These are phyloP conservation scores for Fraxinus dipetala DNA, from an alignment of 305 asterid genomes.

Conservation along the genomic window DNA sequence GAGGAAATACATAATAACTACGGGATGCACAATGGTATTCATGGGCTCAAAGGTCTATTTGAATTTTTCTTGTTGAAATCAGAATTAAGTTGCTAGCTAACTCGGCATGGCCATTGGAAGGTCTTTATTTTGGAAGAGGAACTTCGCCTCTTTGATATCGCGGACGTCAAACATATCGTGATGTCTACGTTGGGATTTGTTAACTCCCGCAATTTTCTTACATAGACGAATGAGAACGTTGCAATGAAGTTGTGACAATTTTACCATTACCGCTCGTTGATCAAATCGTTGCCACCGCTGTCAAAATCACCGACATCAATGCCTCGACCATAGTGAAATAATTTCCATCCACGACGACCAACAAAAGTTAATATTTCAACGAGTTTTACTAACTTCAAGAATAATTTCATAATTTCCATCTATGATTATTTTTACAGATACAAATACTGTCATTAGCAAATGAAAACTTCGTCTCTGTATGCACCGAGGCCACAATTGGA, in stretches of 20 bases:
- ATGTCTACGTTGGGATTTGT: background rate
- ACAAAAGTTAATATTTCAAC: background rate
- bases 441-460: background rate
- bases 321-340: background rate
- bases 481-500: background rate
- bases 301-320: background rate
- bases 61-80: background rate
- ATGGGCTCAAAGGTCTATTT: background rate
- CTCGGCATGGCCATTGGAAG: background rate
- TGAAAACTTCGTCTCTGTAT: background rate
- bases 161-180: background rate
- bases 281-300: background rate
- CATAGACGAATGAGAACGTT: background rate
- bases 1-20: background rate
- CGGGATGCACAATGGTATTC: background rate
- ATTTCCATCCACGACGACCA: background rate
- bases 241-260: too few species aligned
- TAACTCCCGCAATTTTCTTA: too few species aligned
- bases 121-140: background rate
- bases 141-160: background rate
- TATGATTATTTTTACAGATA: background rate
- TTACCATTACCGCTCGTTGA: background rate
- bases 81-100: background rate
- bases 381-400: background rate
- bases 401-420: background rate